These are phyloP conservation scores for Crucibulum laeve DNA, from an alignment of 768 basidiomycete species.

Conservation along the genomic window DNA sequence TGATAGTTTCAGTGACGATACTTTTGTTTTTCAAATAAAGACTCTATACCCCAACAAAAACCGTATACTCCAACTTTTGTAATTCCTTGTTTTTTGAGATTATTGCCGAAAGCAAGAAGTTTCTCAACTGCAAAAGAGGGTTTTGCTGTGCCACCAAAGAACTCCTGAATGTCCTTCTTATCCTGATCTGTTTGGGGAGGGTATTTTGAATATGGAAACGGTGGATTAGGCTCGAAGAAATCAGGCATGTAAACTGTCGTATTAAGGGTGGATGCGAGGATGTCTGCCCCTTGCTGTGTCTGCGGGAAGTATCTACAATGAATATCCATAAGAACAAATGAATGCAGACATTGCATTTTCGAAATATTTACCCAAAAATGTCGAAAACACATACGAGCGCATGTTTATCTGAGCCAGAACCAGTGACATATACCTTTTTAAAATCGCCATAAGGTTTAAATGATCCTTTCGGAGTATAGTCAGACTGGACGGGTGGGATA, in stretches of 20 bases:
- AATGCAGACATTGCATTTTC: background rate
- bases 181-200: conserved; percentile 52
- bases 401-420: conserved; percentile 40
- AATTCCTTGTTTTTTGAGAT: conserved; percentile 36
- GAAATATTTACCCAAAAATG: conserved; percentile 49
- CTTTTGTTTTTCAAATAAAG: background rate
- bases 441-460: conserved; percentile 45
- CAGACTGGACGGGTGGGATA: conserved; percentile 48
- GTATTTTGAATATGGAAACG: conserved; percentile 45
- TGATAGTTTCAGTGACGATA: no score
- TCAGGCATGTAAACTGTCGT: conserved; percentile 65
- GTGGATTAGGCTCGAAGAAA: conserved; percentile 51
- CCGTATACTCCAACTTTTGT: conserved; percentile 46
- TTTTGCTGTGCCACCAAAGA: conserved; percentile 53
- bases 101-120: conserved; percentile 34
- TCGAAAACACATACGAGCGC: conserved; percentile 58
- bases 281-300: conserved; percentile 63
- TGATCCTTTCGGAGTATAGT: conserved; percentile 48
- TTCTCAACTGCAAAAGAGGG: conserved; percentile 33
- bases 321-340: background rate
- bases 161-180: conserved; percentile 48
- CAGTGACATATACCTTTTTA: conserved; percentile 47
- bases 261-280: conserved; percentile 46
- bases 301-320: conserved; percentile 48
- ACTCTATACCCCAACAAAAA: conserved; percentile 50